These are phyloP conservation scores for Rhizoctonia solani DNA, from an alignment of 1,284 basidiomycete species.

Conservation along the genomic window DNA sequence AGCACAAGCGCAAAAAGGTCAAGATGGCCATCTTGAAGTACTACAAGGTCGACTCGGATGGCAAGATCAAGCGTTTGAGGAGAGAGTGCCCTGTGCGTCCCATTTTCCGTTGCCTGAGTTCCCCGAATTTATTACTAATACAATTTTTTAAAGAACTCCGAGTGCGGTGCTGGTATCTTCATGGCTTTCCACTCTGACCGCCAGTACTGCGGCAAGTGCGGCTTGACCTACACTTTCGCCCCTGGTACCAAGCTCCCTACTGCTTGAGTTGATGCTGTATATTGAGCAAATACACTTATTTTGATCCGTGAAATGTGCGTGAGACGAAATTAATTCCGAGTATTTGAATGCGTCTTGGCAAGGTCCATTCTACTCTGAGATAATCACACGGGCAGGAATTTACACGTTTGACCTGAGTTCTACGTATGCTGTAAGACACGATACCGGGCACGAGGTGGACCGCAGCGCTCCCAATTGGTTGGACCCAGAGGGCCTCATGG, in stretches of 20 bases:
- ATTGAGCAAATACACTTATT: too few species aligned
- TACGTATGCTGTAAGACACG: too few species aligned
- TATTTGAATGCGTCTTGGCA: too few species aligned
- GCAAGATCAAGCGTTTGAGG: constrained; percentile 98
- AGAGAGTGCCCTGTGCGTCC: constrained; percentile 80
- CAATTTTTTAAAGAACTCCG: constrained; percentile 51
- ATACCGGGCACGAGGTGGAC: too few species aligned
- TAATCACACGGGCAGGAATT: too few species aligned
- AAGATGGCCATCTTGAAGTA: constrained; percentile 98
- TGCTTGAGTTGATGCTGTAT: too few species aligned
- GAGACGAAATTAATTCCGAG: too few species aligned
- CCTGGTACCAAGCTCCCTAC: constrained; percentile 50
- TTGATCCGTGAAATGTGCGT: too few species aligned
- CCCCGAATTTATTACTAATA: background rate
- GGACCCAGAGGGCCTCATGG: too few species aligned
- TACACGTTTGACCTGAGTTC: too few species aligned
- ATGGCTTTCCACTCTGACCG: constrained; percentile 96
- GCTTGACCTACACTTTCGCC: constrained; percentile 87
- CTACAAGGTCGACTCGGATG: constrained; percentile 99
- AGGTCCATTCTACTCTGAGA: too few species aligned
- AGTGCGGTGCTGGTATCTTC: constrained; percentile 96
- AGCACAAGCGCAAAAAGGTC: constrained; percentile 99
- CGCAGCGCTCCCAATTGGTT: too few species aligned
- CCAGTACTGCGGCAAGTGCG: constrained; percentile 95
- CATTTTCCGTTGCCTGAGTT: background rate